Percentiles rank a stretch among this genome's conserved stretches.
phyloP scores from a whole-genome alignment of 345 rosid genomes.

The Ricinus communis region DNA sequence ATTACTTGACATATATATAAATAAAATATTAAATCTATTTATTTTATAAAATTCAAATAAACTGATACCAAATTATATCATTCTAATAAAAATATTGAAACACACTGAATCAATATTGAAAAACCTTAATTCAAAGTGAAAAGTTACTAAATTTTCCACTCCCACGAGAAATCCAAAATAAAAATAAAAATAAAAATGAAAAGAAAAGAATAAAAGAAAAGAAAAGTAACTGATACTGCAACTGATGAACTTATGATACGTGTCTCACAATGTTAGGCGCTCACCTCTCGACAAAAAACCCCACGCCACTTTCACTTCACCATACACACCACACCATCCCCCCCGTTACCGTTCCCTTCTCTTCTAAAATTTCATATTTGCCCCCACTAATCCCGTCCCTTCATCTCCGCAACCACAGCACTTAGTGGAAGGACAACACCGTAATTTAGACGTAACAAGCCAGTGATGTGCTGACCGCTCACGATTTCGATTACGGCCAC shows the following conservation, averaged over 20 bases:
- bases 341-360: too few relatives aligned
- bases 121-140: too few relatives aligned
- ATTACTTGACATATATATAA: too few relatives aligned
- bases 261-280: constrained; percentile 5
- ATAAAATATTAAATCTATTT: too few relatives aligned
- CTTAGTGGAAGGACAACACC: not conserved
- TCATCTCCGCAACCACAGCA: not conserved
- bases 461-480: not conserved
- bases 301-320: not conserved
- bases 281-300: not conserved
- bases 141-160: not conserved
- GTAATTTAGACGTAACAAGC: not conserved
- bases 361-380: constrained; percentile 14
- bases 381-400: constrained; percentile 1
- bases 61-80: too few relatives aligned
- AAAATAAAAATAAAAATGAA: too few relatives aligned
- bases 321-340: too few relatives aligned
- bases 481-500: not conserved
- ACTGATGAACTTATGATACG: not conserved
- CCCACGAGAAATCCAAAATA: not conserved
- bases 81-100: too few relatives aligned
- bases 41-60: too few relatives aligned
- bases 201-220: not conserved
- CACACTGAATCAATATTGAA: too few relatives aligned
- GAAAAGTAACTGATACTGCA: not conserved